phyloP scores from a whole-genome alignment of 2,329 filamentous ascomycete genomes.

The Ophiostoma montium region DNA sequence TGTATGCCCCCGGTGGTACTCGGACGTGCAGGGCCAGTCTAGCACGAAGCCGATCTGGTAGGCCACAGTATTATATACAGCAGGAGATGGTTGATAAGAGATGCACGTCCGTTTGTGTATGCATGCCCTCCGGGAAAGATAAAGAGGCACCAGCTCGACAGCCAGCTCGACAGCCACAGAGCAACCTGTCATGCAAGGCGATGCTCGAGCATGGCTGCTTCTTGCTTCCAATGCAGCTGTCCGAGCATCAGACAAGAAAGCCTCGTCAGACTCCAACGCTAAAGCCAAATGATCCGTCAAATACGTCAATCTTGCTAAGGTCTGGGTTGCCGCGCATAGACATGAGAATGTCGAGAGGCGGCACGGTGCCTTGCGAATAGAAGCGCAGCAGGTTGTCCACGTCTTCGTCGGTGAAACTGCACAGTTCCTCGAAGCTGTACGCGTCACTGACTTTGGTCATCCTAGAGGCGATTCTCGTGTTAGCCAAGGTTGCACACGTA shows the following conservation, averaged over 20 bases:
- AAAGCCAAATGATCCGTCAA: constrained; percentile 46
- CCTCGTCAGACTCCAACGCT: constrained; percentile 29
- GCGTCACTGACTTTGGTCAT: constrained; percentile 85
- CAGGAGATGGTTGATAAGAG: too few relatives aligned
- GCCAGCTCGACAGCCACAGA: too few relatives aligned
- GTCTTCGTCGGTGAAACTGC: constrained; percentile 65
- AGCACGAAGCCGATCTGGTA: too few relatives aligned
- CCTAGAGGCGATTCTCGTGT: too few relatives aligned
- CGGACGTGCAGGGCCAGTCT: too few relatives aligned
- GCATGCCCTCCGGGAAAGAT: too few relatives aligned
- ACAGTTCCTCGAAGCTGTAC: constrained; percentile 75
- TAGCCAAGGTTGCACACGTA: too few relatives aligned
- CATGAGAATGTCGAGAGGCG: constrained; percentile 38
- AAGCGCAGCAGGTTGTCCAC: constrained; percentile 74
- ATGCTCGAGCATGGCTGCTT: not conserved
- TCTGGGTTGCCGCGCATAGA: constrained; percentile 35
- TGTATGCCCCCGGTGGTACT: too few relatives aligned
- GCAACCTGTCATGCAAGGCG: too few relatives aligned
- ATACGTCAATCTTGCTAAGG: constrained; percentile 35
- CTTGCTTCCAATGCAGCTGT: not conserved
- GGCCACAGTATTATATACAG: too few relatives aligned
- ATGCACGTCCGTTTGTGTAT: not conserved
- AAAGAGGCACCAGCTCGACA: too few relatives aligned
- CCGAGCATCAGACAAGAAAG: not conserved
- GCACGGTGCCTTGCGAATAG: constrained; percentile 46